phyloP scores from a whole-genome alignment of 768 basidiomycete genomes.

The Tulasnella sp. region DNA sequence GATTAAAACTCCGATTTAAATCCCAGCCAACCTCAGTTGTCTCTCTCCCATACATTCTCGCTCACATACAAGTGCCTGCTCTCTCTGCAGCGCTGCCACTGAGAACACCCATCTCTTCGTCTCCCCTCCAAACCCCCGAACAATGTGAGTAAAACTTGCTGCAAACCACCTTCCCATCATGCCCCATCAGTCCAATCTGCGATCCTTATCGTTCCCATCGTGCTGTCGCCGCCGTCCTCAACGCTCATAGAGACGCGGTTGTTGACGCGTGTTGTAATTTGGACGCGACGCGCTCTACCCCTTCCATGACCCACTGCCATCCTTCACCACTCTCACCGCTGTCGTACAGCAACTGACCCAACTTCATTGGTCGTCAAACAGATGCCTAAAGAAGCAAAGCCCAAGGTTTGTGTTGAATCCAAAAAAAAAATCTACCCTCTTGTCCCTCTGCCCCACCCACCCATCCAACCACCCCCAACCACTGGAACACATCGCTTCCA shows the following conservation, averaged over 20 bases:
- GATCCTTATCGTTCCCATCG: constrained; percentile 4
- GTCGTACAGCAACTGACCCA: not conserved
- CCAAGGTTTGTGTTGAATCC: constrained; percentile 7
- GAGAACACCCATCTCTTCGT: not conserved
- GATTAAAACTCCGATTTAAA: no score
- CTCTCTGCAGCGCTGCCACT: constrained; percentile 1
- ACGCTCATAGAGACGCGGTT: not conserved
- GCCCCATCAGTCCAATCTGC: not conserved
- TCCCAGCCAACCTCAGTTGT: no score
- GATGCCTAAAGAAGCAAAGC: constrained; percentile 16
- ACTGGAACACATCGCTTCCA: not conserved
- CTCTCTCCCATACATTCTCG: no score
- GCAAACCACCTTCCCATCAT: not conserved
- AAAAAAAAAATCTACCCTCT: not conserved
- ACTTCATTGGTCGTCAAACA: not conserved
- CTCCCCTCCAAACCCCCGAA: not conserved
- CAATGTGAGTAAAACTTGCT: constrained; percentile 4
- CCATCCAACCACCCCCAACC: not conserved
- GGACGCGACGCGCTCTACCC: not conserved
- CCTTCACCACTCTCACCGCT: not conserved
- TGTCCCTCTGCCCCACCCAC: not conserved
- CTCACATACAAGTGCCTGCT: no score
- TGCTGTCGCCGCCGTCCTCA: not conserved
- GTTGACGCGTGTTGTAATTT: constrained; percentile 12
- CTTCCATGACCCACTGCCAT: not conserved